Base-by-base conservation (phyloP, 169 alveolate species). In the Cystoisospora suis region DNA sequence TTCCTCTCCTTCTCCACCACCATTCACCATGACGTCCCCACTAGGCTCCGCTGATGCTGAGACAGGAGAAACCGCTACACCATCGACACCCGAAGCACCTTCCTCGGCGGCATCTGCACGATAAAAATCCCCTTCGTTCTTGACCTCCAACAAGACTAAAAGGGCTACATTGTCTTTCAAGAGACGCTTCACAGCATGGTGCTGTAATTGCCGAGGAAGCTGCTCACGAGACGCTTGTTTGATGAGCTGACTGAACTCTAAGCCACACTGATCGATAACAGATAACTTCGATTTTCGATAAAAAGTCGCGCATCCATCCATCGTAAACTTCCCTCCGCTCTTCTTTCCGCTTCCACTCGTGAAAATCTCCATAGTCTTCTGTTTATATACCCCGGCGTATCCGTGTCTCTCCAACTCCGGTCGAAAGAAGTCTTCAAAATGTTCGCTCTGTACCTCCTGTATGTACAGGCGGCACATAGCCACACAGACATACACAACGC, bases 221-320 rank as follows among this genome's bases (percentile, higher is more conserved):
- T 95, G 94, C 42, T 94, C 91, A 61, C 91, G 94, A 2, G 96
- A 93, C 59, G 96, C 95, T 81, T 88, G 95, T 70, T 94, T 93
- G 34, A 94, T 93, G 42, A 95, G 94, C 49, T 93, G 93, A 47
- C 95, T 88, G 93, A 95, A 95, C 89, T 95, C 97, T 58, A 95
- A 75, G 17, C 95, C 95, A 77, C 90, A 93, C 40, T 93, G 91
- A 75, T 95, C 97, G 38, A 93, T 93, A 83, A 94, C 93, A 65
- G 89, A 88, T 75, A 94, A 86, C 88, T 95, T 95, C 61, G 90
- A 86, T 49, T 90, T 91, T 80, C 91, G 92, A 80, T 91, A 95
- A 85, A 95, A 95, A 3, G 95, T 94, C 27, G 97, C 97, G 88
- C 96, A 94, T 20, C 97, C 96, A 69, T 94, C 96, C 92, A 91